Base-by-base conservation (phyloP, 345 rosid genomes). In the Tarenaya hassleriana region DNA sequence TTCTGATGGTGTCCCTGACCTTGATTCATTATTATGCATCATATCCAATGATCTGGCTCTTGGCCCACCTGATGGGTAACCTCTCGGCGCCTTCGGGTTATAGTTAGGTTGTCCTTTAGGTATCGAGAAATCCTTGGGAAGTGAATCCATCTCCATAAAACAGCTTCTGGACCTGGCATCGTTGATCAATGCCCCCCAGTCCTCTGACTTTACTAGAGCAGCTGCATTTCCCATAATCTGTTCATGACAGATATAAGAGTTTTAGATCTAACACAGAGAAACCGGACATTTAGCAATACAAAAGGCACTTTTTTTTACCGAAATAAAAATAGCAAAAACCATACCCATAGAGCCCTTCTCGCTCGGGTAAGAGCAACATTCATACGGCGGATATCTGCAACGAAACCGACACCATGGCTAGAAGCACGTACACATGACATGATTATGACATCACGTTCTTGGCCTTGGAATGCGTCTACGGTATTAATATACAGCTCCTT, bases 371-470 rank as follows among this genome's bases (percentile, higher is more conserved):
- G 87, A 63, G 98, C 98, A 69, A 92, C 98, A 73, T 92, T 92
- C 98, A 92, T 92, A 34, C 98, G 74, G 4, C 98, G 94, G 53
- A 92, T 81, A 70, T 92, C 98, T 42, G 95, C 69, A 66, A 92
- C 98, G 70, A 92, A 92, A 37, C 97, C 98, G 70, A 92, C 97
- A 60, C 98, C 95, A 29, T 83, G 95, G 65, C 40, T 71, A 10
- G 98, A 92, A 58, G 98, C 98, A 62, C 98, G 95, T 21, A 92
- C 98, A 73, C 98, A 92, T 9, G 98, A 92, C 98, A 92, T 92
- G 59, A 92, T 92, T 61, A 92, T 88, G 40, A 88, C 94, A 73
- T 92, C 98, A 50, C 98, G 98, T 52, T 92, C 98, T 72, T 92
- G 98, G 16, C 98, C 98, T 69, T 92, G 98, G 78, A 92, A 92